Evolutionary conservation across 2,329 filamentous ascomycete genomes (phyloP), one percentile per base, ranked within the genome.

Genomic region (Colletotrichum lini): DNA sequence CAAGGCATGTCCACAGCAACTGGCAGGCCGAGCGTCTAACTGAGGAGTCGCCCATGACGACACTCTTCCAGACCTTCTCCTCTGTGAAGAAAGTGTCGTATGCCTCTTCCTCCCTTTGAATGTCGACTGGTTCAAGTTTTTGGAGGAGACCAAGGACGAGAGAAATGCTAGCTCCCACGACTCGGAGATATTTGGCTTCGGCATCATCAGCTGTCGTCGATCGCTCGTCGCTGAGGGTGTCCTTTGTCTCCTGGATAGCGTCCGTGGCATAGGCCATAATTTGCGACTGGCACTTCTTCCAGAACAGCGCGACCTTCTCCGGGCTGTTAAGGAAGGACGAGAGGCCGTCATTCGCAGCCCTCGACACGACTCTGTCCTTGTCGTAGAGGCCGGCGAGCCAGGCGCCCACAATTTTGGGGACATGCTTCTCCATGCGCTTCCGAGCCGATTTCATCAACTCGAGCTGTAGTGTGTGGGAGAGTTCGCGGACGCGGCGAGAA

Each of bases 301-400:
- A 95, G 69, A 98, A 92, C 59, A 89, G 88, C 26, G 84, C 83
- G 47, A 92, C 84, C 82, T 98, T 99, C 67, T 97, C 94, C 21
- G 93, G 89, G 0, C 92, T 94, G 23, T 89, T 88, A 66, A 98
- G 92, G 50, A 98, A 93, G 2, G 88, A 88, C 0, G 89, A 88
- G 21, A 98, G 85, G 0, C 95, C 93, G 56, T 96, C 92, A 70
- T 89, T 87, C 2, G 95, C 95, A n/a, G 94, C 90, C 68, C 91
- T 90, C 9, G 93, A 87, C 16, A 95, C 94, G 21, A 87, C 87
- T 66, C 91, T 90, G 78, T 99, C 96, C 74, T 90, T 92, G 80
- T 99, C 96, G 78, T 95, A 97, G 2, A 93, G 89, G 1, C 96
- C 96, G 9, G 94, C 93, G 15, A 98, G 87, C 96, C 97, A 99